Evolutionary conservation across 2,329 filamentous ascomycete species (phyloP), one percentile per base, ranked within the genome.

Genomic region (Aspergillus bombycis): DNA sequence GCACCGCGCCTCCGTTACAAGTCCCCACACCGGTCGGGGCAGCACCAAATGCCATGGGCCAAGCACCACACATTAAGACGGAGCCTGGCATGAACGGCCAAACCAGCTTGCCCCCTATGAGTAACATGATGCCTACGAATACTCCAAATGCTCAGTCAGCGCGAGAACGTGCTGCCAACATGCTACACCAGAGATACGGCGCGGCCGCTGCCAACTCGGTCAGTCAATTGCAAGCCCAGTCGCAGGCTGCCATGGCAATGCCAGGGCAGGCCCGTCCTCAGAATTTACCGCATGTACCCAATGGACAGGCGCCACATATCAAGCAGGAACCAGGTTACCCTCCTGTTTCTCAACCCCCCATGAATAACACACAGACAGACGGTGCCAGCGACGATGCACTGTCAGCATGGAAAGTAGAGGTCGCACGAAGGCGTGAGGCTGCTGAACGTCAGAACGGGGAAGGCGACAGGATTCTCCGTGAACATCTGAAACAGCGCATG

Each of bases 281-380:
- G 19, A 74, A 72, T 57, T 55, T 68, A 46, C 67, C 71, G 23
- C 77, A 75, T 64, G 76, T 78, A 41, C 70, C 69, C 62, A 78
- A 74, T 72, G 70, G 74, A 73, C 77, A 80, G 52, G 67, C 77
- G 48, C 81, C 80, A 50, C 79, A 80, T 46, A 77, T 81, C 52
- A 80, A 79, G 58, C 77, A 77, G 58, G 75, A 76, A 58, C 72
- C 75, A 26, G 69, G 73, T 12, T 77, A 77, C 64, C 76, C 79
- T 52, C 71, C 71, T 30, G 69, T 74, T 54, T 72, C 78, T 41
- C 78, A 80, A 58, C 69, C 75, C 30, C 79, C 79, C 16, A 70
- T 84, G 58, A 76, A 78, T 56, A 81, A 82, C 55, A 79, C 88
- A 28, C 91, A 97, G 76, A 90, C 90, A 16, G 94, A 98, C 74